Evolutionary conservation across 163 green algal genomes (phyloP).

Genomic region (Scenedesmus sp.): DNA sequence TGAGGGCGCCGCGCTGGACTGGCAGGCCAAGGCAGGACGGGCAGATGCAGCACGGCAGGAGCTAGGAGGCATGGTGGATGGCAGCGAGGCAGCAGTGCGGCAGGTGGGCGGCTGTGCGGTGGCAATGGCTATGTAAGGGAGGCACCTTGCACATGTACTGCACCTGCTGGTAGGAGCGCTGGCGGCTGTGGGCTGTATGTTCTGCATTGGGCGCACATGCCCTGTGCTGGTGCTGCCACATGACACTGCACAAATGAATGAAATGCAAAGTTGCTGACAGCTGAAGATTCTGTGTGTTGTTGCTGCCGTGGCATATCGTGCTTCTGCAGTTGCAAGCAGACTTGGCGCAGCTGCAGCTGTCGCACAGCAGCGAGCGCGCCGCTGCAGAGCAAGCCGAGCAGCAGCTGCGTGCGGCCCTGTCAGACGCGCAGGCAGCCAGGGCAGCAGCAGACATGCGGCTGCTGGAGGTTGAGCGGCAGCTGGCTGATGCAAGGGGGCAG

Average conservation of each 20-base stretch:
- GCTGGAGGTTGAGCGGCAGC: constrained; percentile 46
- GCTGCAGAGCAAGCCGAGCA: neutral
- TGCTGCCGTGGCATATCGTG: neutral
- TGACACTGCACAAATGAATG: neutral
- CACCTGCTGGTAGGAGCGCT: no score
- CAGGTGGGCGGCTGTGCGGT: constrained; percentile 52
- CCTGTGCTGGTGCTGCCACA: neutral
- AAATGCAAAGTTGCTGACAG: neutral
- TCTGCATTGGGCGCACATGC: no score
- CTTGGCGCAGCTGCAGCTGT: constrained; percentile 42
- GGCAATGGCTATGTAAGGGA: no score
- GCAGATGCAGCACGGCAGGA: constrained; percentile 55
- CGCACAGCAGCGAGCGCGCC: constrained; percentile 15
- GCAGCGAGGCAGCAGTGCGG: constrained; percentile 55
- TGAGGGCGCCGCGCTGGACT: constrained; percentile 56
- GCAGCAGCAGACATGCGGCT: constrained; percentile 37
- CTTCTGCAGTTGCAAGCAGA: constrained; percentile 34
- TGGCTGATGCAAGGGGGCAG: constrained; percentile 53
- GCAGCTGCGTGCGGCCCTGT: constrained; percentile 4
- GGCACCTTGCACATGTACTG: neutral
- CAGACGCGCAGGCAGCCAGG: constrained; percentile 25
- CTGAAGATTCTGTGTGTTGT: neutral
- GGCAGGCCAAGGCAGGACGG: constrained; percentile 41
- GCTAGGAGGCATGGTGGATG: constrained; percentile 43
- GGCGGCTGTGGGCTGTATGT: no score